A percentile compares a stretch with the other conserved stretches of the same genome.
Evolutionary conservation across 1,139 yeast species (phyloP).

Genomic region (Yamadazyma dendronema): DNA sequence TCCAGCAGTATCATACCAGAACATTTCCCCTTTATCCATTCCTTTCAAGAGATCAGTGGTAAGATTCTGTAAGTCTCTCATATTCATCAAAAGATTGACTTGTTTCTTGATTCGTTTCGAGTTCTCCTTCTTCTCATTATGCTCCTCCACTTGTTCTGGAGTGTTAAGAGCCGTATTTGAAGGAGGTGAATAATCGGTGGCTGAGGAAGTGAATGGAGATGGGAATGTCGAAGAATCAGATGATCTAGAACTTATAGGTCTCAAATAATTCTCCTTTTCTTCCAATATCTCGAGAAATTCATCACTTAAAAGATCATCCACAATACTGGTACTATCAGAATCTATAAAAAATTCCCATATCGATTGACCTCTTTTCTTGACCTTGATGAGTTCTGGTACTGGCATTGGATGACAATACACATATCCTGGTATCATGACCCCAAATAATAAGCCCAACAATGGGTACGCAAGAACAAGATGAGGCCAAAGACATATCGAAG

Average conservation of each 20-base stretch:
- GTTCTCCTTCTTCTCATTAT: slow-evolving; percentile 19
- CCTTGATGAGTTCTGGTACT: slow-evolving; percentile 32
- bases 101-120: slow-evolving; percentile 32
- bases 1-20: slow-evolving; percentile 64
- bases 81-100: slow-evolving; percentile 47
- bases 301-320: slow-evolving; percentile 35
- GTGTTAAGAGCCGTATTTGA: slow-evolving; percentile 9
- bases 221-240: slow-evolving; percentile 19
- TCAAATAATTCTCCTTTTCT: slow-evolving; percentile 12
- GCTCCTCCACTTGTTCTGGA: slow-evolving; percentile 14
- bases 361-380: slow-evolving; percentile 55
- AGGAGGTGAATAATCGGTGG: slow-evolving; percentile 5
- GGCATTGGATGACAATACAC: slow-evolving; percentile 65
- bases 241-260: slow-evolving; percentile 20
- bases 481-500: slow-evolving; percentile 68
- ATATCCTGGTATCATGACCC: slow-evolving; percentile 71
- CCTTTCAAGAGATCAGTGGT: slow-evolving; percentile 55
- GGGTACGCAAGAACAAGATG: slow-evolving; percentile 68
- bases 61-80: slow-evolving; percentile 63
- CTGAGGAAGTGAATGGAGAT: slow-evolving; percentile 5
- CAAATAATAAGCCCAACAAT: slow-evolving; percentile 51
- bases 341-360: slow-evolving; percentile 49
- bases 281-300: slow-evolving; percentile 15
- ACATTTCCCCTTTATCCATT: slow-evolving; percentile 53
- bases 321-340: slow-evolving; percentile 39